Percentiles rank a stretch among this genome's conserved stretches.
Conservation (phyloP, 495 filamentous ascomycete genomes). For the Penicillium silybi region DNA sequence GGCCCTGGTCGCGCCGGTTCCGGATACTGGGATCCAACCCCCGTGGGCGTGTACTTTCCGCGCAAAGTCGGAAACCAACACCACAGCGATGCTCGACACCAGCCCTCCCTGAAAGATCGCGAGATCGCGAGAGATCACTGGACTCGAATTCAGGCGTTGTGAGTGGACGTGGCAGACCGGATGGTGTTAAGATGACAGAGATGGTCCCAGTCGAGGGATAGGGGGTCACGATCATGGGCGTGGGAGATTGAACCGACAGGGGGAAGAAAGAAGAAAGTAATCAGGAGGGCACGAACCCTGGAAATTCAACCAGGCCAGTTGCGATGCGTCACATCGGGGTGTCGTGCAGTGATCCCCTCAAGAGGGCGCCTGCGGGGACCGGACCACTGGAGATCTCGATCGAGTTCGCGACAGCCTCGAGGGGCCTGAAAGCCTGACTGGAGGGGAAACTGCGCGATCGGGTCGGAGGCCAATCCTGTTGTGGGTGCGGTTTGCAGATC, state of each 20-base stretch:
- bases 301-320: neutral
- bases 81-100: neutral
- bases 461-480: slow-evolving; percentile 2
- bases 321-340: slow-evolving; percentile 16
- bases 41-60: neutral
- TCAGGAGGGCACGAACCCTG: slow-evolving; percentile 5
- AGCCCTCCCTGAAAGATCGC: neutral
- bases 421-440: neutral
- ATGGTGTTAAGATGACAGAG: slow-evolving; percentile 10
- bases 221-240: slow-evolving; percentile 13
- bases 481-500: slow-evolving; percentile 11
- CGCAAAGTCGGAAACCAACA: neutral
- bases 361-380: neutral
- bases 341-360: slow-evolving; percentile 9
- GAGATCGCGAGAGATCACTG: neutral
- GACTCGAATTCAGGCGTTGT: neutral
- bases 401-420: neutral
- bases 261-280: neutral
- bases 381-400: neutral
- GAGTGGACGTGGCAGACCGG: neutral
- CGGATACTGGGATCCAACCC: neutral
- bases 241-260: neutral
- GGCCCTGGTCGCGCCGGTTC: neutral
- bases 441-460: slow-evolving; percentile 11
- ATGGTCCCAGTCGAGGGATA: slow-evolving; percentile 4